Evolutionary conservation across 2,329 filamentous ascomycete species (phyloP), one percentile per base, ranked within the genome.

Genomic region (Sporothrix luriei): DNA sequence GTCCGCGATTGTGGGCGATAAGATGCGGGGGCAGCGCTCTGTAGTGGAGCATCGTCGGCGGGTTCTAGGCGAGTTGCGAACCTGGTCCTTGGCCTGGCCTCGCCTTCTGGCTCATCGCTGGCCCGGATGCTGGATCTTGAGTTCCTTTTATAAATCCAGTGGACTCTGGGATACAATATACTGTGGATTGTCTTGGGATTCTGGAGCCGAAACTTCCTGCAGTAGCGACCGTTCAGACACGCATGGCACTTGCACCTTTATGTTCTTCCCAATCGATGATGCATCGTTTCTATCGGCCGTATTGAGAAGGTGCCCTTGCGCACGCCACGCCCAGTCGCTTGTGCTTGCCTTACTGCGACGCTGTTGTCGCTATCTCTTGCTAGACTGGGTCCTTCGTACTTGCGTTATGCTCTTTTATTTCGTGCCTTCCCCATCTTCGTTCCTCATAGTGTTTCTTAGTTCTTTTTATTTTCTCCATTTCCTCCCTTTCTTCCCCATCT

Each of bases 161-260:
- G 14, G 40, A 13, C 4, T 26, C 26, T 48, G 61, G 24, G 24
- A 43, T 14, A 48, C 43, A 43, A 33, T 33, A 13, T 21, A 3
- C 16, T 33, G 43, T 29, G 43, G 38, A 33, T 13, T 26, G n/a
- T 4, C n/a, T 51, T 16, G 46, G 5, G n/a, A 49, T 33, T 64
- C 21, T 16, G 21, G 21, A 62, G 21, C 43, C 61, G 40, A n/a
- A 48, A 48, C 7, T 21, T 6, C n/a, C 26, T 66, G 62, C 64
- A 66, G 64, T 54, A 66, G 48, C 33, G 49, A 66, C 64, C 64
- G 64, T 66, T 66, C 13, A 64, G 24, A 64, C 43, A 4, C 55
- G 49, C 48, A 66, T 26, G 10, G 40, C 61, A 46, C 46, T 40
- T 66, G 62, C 62, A 48, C 52, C 19, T 19, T 54, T 66, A 13